Evolutionary conservation across 2,329 filamentous ascomycete species (phyloP).

Genomic region (Microdochium paspali): DNA sequence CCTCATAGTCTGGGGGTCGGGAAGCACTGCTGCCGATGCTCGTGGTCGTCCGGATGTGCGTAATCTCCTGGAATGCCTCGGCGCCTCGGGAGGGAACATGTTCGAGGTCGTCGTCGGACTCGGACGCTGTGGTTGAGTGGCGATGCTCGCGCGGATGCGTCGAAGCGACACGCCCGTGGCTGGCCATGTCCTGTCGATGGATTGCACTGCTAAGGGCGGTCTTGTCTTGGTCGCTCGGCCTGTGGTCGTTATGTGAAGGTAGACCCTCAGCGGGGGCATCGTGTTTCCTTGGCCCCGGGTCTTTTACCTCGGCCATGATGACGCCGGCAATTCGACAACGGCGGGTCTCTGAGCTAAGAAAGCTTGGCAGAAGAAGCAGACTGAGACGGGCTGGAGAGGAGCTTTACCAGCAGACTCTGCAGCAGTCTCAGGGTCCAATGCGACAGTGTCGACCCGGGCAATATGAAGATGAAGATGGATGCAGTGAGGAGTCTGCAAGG

Average conservation of each 20-base stretch:
- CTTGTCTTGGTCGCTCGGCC: too few species aligned
- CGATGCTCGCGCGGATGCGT: background rate
- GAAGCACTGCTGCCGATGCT: conserved; percentile 32
- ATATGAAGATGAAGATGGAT: too few species aligned
- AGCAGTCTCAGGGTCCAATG: too few species aligned
- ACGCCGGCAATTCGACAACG: background rate
- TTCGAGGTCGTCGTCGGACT: conserved; percentile 15
- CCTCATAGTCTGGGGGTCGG: conserved; percentile 54
- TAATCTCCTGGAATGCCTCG: conserved; percentile 27
- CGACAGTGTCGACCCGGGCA: too few species aligned
- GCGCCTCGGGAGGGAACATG: conserved; percentile 11
- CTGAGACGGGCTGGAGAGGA: background rate
- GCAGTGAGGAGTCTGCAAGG: too few species aligned
- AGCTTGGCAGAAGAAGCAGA: background rate
- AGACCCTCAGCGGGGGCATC: background rate
- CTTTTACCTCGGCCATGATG: background rate
- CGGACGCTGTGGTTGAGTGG: background rate
- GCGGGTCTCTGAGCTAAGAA: background rate
- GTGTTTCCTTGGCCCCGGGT: background rate
- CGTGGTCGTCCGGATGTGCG: conserved; percentile 29
- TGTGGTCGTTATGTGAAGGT: too few species aligned
- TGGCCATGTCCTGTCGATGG: background rate
- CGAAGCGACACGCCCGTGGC: background rate
- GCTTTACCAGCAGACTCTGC: too few species aligned
- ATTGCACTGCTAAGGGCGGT: background rate